Conservation (phyloP, 345 rosid species). For the Euphorbia tirucalli region DNA sequence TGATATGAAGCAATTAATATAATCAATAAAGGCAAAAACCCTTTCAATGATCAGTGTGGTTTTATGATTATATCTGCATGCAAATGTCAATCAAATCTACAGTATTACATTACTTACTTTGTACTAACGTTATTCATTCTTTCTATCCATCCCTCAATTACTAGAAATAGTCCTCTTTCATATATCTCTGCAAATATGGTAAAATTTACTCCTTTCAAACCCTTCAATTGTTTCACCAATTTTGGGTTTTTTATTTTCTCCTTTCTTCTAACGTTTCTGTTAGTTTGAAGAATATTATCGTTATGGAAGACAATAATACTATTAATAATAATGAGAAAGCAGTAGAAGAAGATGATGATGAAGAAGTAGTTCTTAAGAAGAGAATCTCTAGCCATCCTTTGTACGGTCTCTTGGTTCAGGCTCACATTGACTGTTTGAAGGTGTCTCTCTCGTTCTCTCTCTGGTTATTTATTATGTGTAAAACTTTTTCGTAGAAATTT, state of each 20-base stretch:
- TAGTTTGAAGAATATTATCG: no score
- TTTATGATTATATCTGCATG: slow-evolving; percentile 36
- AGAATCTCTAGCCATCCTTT: slow-evolving; percentile 53
- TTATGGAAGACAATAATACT: neutral
- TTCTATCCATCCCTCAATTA: neutral
- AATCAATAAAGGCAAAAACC: slow-evolving; percentile 10
- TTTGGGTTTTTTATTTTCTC: neutral
- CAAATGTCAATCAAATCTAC: slow-evolving; percentile 35
- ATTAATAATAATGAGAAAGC: neutral
- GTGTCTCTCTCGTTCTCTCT: slow-evolving; percentile 24
- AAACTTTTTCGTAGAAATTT: no score
- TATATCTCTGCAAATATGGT: slow-evolving; percentile 6
- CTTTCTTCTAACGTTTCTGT: no score
- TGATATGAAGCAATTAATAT: no score
- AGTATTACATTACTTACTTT: neutral
- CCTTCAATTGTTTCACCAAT: neutral
- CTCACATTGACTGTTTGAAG: slow-evolving; percentile 54
- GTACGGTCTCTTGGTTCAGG: slow-evolving; percentile 40
- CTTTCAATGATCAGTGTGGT: no score
- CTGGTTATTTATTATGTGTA: neutral
- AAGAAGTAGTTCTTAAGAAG: slow-evolving; percentile 38
- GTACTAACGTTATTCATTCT: neutral
- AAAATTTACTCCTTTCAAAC: neutral
- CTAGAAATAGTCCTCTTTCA: neutral
- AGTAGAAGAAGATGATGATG: slow-evolving; percentile 5